Conservation (phyloP, 1,284 basidiomycete genomes). For the Cutaneotrichosporon sp. region DNA sequence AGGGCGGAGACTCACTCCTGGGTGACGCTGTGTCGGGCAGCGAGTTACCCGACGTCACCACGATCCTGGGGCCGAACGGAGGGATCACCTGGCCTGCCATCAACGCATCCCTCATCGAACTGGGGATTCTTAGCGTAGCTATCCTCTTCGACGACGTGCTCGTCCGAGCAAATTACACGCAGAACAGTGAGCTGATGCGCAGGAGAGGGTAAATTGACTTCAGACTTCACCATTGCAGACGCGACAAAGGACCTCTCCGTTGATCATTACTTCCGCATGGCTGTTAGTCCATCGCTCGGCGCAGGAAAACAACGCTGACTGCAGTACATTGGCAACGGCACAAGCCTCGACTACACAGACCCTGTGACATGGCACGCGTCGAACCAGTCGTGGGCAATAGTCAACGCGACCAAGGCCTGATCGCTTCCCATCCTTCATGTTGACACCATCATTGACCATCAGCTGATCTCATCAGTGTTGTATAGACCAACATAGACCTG, state of each 20-base stretch:
- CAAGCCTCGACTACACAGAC: constrained; percentile 30
- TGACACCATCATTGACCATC: not conserved
- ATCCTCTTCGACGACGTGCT: constrained; percentile 33
- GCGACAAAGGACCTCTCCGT: constrained; percentile 9
- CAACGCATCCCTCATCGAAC: constrained; percentile 10
- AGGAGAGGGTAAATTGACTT: not conserved
- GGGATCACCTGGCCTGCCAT: constrained; percentile 18
- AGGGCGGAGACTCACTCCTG: constrained; percentile 18
- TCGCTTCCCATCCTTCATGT: not conserved
- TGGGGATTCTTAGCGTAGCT: constrained; percentile 22
- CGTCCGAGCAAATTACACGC: constrained; percentile 14
- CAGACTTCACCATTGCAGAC: constrained; percentile 15
- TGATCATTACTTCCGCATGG: constrained; percentile 34
- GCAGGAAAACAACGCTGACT: not conserved
- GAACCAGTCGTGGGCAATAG: constrained; percentile 9
- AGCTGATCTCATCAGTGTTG: not conserved
- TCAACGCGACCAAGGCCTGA: not conserved
- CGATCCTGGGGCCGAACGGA: not conserved
- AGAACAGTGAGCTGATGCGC: not conserved
- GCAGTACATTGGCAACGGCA: constrained; percentile 26
- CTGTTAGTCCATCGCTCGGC: constrained; percentile 23
- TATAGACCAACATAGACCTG: not conserved
- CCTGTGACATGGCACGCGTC: constrained; percentile 16
- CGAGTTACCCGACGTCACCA: constrained; percentile 13
- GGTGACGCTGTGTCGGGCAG: constrained; percentile 27